phyloP scores from a whole-genome alignment of 148 eudicot species.

The Rhododendron kiyosumense region DNA sequence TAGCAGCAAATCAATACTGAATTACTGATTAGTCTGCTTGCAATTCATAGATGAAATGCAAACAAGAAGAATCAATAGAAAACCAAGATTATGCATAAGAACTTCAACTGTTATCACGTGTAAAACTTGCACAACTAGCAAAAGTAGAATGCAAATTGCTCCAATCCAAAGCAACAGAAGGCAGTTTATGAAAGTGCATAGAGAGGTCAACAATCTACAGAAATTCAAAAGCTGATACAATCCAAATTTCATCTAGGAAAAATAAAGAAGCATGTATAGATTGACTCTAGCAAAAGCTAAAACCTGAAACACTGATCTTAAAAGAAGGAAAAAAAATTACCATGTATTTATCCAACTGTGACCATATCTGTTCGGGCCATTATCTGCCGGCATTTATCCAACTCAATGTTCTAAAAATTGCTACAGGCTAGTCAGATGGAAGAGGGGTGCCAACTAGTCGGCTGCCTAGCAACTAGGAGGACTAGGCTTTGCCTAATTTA shows the following conservation, averaged over 20 bases:
- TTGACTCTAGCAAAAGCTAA: not conserved
- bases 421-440: too few species aligned
- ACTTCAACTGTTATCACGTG: not conserved
- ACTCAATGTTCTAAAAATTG: too few species aligned
- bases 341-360: not conserved
- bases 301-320: not conserved
- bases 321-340: not conserved
- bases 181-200: not conserved
- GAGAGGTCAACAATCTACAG: not conserved
- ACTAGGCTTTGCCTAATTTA: too few species aligned
- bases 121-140: not conserved
- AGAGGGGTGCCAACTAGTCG: too few species aligned
- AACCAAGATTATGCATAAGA: not conserved
- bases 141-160: not conserved
- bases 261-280: not conserved
- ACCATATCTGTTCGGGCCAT: not conserved
- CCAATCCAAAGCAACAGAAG: not conserved
- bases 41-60: not conserved
- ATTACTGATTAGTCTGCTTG: not conserved
- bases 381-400: not conserved
- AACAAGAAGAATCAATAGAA: not conserved
- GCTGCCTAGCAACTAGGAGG: too few species aligned
- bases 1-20: not conserved
- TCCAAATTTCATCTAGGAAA: not conserved
- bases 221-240: not conserved